phyloP scores from a whole-genome alignment of 1,284 basidiomycete species.

The Marasmius tenuissimus region DNA sequence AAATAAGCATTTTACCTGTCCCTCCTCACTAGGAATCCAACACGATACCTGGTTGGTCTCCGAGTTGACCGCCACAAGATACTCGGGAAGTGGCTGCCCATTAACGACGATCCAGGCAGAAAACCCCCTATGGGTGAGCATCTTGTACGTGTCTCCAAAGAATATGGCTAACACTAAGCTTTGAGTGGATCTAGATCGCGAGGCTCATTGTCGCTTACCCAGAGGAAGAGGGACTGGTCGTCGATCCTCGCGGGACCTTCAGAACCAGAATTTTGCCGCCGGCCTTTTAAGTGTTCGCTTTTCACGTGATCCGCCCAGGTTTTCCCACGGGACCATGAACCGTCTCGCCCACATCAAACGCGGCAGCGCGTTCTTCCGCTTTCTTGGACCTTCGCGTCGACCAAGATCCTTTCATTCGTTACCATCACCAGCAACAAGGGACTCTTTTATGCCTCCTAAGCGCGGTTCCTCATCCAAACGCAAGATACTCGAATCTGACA shows the following conservation, averaged over 20 bases:
- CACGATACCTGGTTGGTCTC: conserved; percentile 50
- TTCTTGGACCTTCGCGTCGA: neutral
- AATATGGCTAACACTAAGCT: neutral
- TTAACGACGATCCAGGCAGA: conserved; percentile 64
- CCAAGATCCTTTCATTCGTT: neutral
- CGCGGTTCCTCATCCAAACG: conserved; percentile 30
- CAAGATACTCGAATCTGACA: conserved; percentile 26
- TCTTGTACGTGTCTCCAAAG: conserved; percentile 19
- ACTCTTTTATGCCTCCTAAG: conserved; percentile 33
- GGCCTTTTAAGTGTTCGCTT: neutral
- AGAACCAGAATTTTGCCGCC: neutral
- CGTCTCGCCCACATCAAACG: neutral
- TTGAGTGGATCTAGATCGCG: neutral
- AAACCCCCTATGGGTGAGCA: conserved; percentile 60
- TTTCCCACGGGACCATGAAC: too few species aligned
- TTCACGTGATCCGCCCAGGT: neutral
- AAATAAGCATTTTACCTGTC: conserved; percentile 41
- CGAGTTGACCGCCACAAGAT: conserved; percentile 46
- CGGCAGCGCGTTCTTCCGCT: neutral
- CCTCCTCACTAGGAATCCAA: conserved; percentile 61
- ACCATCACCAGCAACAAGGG: neutral
- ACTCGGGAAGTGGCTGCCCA: conserved; percentile 47
- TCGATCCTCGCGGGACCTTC: neutral
- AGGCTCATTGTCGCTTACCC: neutral
- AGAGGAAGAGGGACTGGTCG: neutral